A percentile compares a stretch with the other conserved stretches of the same genome.
phyloP scores from a whole-genome alignment of 2,329 filamentous ascomycete genomes.

The Monilinia fructicola region DNA sequence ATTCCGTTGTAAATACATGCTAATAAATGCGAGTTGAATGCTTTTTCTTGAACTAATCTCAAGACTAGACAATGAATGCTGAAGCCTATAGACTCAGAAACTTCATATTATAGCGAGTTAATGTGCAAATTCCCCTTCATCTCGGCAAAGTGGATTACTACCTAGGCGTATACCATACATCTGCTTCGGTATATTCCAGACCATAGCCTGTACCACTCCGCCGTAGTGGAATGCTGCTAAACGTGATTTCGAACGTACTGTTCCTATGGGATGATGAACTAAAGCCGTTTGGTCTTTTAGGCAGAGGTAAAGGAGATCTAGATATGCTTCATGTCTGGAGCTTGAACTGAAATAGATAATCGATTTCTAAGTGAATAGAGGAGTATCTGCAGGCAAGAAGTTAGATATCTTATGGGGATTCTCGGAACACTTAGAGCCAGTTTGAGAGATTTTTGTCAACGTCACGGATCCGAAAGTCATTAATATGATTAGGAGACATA shows the following conservation, averaged over 20 bases:
- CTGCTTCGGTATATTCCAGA: slow-evolving; percentile 50
- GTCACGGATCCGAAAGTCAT: too few relatives aligned
- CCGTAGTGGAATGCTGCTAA: slow-evolving; percentile 53
- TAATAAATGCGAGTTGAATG: slow-evolving; percentile 48
- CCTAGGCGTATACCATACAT: slow-evolving; percentile 50
- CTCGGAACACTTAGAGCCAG: background rate
- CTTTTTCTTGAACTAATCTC: too few relatives aligned
- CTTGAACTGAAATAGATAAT: background rate
- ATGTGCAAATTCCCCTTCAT: slow-evolving; percentile 51
- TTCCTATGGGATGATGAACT: slow-evolving; percentile 35
- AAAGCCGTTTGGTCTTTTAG: background rate
- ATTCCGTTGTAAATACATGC: background rate
- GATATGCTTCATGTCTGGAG: background rate
- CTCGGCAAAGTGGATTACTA: slow-evolving; percentile 53
- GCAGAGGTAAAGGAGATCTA: background rate
- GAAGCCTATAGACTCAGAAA: too few relatives aligned
- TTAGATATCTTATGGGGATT: background rate
- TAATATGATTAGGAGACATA: too few relatives aligned
- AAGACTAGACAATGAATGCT: too few relatives aligned
- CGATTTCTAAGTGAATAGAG: background rate
- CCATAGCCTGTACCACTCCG: slow-evolving; percentile 54
- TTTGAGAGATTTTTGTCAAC: too few relatives aligned
- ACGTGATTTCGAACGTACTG: slow-evolving; percentile 54
- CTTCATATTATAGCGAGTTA: slow-evolving; percentile 43
- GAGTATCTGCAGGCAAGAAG: background rate